Evolutionary conservation across 495 filamentous ascomycete species (phyloP).

Genomic region (Daldinia grandis): DNA sequence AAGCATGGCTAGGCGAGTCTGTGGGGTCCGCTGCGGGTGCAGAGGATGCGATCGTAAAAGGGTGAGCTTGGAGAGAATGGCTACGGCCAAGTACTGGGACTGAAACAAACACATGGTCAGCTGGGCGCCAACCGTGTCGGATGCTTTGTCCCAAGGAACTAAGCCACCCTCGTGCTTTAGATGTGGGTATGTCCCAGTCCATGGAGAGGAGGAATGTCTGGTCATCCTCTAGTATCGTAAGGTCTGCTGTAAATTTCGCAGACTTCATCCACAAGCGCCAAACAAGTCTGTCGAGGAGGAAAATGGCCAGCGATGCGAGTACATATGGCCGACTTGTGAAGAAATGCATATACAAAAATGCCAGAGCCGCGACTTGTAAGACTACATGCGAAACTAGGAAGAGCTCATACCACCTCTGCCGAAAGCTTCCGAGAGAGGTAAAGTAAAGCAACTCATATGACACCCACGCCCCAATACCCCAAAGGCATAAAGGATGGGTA

Average conservation of each 20-base stretch:
- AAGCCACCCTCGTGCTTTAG: background rate
- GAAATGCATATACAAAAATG: constrained; percentile 65
- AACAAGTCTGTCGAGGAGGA: constrained; percentile 64
- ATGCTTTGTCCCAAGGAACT: constrained; percentile 47
- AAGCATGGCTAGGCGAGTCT: constrained; percentile 45
- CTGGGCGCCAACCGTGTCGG: constrained; percentile 61
- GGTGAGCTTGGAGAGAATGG: constrained; percentile 63
- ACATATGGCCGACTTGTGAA: constrained; percentile 44
- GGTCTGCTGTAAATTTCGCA: constrained; percentile 51
- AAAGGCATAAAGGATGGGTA: constrained; percentile 48
- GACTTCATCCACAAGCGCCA: constrained; percentile 62
- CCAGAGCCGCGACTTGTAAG: constrained; percentile 60
- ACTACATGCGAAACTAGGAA: constrained; percentile 66
- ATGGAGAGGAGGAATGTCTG: constrained; percentile 59
- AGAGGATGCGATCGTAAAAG: constrained; percentile 68
- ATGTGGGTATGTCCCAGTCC: constrained; percentile 48
- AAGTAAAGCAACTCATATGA: constrained; percentile 62
- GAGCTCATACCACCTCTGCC: constrained; percentile 61
- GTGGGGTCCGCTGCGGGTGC: constrained; percentile 40
- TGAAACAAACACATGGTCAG: constrained; percentile 67
- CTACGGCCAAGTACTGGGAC: constrained; percentile 58
- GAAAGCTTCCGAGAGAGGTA: constrained; percentile 58
- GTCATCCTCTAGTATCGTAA: constrained; percentile 58
- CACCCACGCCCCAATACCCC: constrained; percentile 59
- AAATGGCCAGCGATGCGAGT: constrained; percentile 54